Conservation (phyloP, 2,329 filamentous ascomycete genomes). For the Aspergillus novofumigatus region DNA sequence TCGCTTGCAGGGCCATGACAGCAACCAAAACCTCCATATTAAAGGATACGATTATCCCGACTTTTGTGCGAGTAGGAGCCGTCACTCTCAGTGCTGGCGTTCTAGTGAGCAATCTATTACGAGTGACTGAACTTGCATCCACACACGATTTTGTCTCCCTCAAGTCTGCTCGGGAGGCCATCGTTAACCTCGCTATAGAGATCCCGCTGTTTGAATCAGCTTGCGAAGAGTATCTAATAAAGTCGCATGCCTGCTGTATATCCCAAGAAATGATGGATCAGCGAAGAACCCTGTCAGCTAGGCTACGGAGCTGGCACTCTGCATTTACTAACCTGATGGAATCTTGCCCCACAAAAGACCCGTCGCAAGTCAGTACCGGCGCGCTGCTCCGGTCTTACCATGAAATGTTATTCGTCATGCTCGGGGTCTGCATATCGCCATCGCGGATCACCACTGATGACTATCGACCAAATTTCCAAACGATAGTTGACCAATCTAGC, state of each 20-base stretch:
- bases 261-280: conserved; percentile 11
- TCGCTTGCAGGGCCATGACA: conserved; percentile 8
- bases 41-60: conserved; percentile 24
- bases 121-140: neutral
- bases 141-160: conserved; percentile 5
- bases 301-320: conserved; percentile 20
- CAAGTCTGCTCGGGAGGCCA: conserved; percentile 21
- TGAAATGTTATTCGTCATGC: conserved; percentile 21
- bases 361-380: conserved; percentile 12
- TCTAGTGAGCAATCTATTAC: conserved; percentile 6
- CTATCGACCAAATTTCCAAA: conserved; percentile 22
- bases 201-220: conserved; percentile 18
- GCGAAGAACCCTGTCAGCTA: conserved; percentile 12
- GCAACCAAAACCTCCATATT: conserved; percentile 15
- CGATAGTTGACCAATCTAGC: conserved; percentile 23
- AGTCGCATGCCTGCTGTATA: conserved; percentile 6
- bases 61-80: conserved; percentile 24
- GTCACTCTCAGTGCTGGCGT: conserved; percentile 9
- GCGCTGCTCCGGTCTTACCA: conserved; percentile 23
- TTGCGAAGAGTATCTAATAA: conserved; percentile 15
- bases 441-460: conserved; percentile 18
- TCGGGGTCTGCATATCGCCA: conserved; percentile 18
- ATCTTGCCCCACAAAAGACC: neutral
- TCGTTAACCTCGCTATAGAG: conserved; percentile 22
- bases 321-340: conserved; percentile 19